phyloP scores from a whole-genome alignment of 805 yeast genomes.

The Nakazawaea peltata region DNA sequence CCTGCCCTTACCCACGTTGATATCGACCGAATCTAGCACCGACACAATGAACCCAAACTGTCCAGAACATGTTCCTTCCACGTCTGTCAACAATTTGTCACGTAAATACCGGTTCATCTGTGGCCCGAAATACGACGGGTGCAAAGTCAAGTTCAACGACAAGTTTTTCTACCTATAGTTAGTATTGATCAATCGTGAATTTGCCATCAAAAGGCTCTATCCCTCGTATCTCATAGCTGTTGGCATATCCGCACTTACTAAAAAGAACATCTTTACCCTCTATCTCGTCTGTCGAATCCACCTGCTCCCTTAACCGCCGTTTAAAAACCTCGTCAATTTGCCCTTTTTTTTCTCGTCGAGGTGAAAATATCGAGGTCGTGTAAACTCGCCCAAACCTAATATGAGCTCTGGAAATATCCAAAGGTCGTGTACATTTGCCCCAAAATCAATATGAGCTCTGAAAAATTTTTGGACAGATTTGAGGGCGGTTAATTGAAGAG shows the following conservation, averaged over 20 bases:
- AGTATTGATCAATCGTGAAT: background rate
- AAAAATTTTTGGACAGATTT: too few species aligned
- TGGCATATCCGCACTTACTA: constrained; percentile 9
- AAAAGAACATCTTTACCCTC: constrained; percentile 11
- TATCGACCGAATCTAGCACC: constrained; percentile 88
- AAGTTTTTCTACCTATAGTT: constrained; percentile 56
- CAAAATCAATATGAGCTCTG: too few species aligned
- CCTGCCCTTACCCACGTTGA: constrained; percentile 91
- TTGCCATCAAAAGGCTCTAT: background rate
- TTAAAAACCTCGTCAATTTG: too few species aligned
- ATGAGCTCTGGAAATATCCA: too few species aligned
- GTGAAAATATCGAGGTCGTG: too few species aligned
- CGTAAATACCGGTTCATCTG: constrained; percentile 92
- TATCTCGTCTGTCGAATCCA: background rate
- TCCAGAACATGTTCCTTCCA: constrained; percentile 98
- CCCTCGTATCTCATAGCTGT: background rate
- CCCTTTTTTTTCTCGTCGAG: too few species aligned
- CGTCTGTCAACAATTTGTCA: constrained; percentile 86
- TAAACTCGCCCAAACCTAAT: too few species aligned
- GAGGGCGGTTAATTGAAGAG: too few species aligned
- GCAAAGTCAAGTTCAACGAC: constrained; percentile 84
- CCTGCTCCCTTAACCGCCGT: too few species aligned
- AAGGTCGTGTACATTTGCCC: too few species aligned
- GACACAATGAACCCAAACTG: constrained; percentile 97
- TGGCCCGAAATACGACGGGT: constrained; percentile 96